phyloP scores from a whole-genome alignment of 768 basidiomycete genomes.

The Podaxis rugospora region DNA sequence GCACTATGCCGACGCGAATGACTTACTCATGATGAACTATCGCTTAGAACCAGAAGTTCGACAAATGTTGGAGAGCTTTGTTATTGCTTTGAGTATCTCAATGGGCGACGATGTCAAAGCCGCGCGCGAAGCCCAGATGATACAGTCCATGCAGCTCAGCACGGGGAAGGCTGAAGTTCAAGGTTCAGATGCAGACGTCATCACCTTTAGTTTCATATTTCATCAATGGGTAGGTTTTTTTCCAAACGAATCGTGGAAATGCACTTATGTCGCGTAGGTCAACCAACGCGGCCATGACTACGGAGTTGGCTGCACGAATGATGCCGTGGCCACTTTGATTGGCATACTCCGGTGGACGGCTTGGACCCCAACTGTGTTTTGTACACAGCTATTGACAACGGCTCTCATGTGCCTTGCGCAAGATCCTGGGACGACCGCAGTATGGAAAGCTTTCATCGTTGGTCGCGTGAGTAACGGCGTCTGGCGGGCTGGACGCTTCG shows the following conservation, averaged over 20 bases:
- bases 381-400: conserved; percentile 62
- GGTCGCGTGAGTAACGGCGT: conserved; percentile 50
- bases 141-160: conserved; percentile 57
- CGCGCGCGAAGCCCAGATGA: conserved; percentile 66
- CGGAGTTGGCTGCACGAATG: conserved; percentile 54
- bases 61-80: conserved; percentile 56
- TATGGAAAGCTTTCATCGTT: conserved; percentile 73
- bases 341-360: conserved; percentile 57
- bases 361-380: conserved; percentile 61
- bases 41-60: conserved; percentile 50
- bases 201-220: conserved; percentile 58
- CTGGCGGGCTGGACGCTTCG: not conserved
- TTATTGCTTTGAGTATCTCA: conserved; percentile 52
- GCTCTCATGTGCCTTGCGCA: conserved; percentile 62
- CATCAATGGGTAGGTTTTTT: conserved; percentile 50
- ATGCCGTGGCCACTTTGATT: conserved; percentile 51
- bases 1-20: conserved; percentile 44
- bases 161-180: conserved; percentile 54
- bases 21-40: conserved; percentile 43
- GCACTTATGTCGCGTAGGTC: conserved; percentile 36
- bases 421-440: conserved; percentile 26
- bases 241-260: not conserved
- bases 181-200: conserved; percentile 60
- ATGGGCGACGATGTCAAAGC: conserved; percentile 69
- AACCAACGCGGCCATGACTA: conserved; percentile 53